A percentile compares a stretch with the other conserved stretches of the same genome.
These are phyloP conservation scores for Baudoinia panamericana DNA, from an alignment of 495 filamentous ascomycete genomes.

Conservation along the genomic window DNA sequence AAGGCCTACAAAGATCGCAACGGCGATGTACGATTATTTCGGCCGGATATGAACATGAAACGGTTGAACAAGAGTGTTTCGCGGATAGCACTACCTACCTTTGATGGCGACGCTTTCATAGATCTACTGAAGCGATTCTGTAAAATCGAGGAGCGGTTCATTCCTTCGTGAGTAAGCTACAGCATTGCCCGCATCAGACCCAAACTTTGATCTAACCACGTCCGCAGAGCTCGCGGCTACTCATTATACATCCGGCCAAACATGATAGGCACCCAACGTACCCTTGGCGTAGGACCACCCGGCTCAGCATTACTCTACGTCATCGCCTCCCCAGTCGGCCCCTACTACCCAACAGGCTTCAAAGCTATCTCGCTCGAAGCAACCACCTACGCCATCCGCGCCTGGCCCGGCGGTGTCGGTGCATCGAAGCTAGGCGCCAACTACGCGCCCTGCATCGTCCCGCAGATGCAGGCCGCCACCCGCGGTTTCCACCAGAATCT, in stretches of 20 bases:
- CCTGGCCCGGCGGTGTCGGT: conserved; percentile 93
- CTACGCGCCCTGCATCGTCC: conserved; percentile 91
- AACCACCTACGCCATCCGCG: conserved; percentile 85
- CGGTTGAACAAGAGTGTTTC: conserved; percentile 79
- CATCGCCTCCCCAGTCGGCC: conserved; percentile 92
- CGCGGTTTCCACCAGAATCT: conserved; percentile 95
- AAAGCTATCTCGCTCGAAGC: conserved; percentile 90
- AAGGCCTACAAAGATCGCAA: conserved; percentile 83
- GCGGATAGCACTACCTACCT: conserved; percentile 81
- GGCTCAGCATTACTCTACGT: conserved; percentile 83
- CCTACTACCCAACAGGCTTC: conserved; percentile 96
- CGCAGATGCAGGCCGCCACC: conserved; percentile 77
- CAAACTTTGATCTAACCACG: too few species aligned
- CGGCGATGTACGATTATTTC: conserved; percentile 70
- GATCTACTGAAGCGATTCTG: conserved; percentile 68
- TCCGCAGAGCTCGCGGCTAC: conserved; percentile 63
- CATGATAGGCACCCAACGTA: conserved; percentile 91
- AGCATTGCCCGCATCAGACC: neutral
- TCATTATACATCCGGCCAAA: conserved; percentile 89
- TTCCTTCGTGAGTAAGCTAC: conserved; percentile 46
- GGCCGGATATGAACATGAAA: conserved; percentile 93
- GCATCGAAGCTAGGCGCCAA: conserved; percentile 97
- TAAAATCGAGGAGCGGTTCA: conserved; percentile 73
- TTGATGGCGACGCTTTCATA: conserved; percentile 56
- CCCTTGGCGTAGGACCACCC: conserved; percentile 79